phyloP scores from a whole-genome alignment of 805 yeast species.

The Myxozyma nipponensis region DNA sequence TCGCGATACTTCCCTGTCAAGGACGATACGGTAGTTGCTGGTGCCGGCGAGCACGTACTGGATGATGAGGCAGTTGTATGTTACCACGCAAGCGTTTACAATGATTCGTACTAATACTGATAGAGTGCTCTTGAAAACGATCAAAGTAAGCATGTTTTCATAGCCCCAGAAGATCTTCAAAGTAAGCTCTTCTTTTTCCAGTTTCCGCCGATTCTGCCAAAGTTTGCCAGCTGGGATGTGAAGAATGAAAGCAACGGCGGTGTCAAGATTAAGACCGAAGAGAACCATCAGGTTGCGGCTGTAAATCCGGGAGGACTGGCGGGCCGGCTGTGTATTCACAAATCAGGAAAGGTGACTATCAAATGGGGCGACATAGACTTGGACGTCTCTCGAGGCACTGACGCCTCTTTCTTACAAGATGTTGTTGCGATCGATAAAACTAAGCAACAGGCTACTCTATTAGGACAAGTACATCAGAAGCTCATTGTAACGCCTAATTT shows the following conservation, averaged over 20 bases:
- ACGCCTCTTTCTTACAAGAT: constrained; percentile 68
- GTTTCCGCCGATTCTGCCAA: constrained; percentile 47
- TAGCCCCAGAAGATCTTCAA: constrained; percentile 24
- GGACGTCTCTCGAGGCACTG: constrained; percentile 70
- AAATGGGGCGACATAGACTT: constrained; percentile 64
- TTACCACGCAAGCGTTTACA: background rate
- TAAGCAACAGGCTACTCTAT: constrained; percentile 42
- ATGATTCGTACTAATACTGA: background rate
- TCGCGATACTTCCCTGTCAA: constrained; percentile 22
- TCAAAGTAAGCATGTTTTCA: constrained; percentile 8
- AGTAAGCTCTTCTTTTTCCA: constrained; percentile 43
- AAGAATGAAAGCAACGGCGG: constrained; percentile 22
- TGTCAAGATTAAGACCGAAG: constrained; percentile 5
- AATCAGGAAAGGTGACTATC: constrained; percentile 77
- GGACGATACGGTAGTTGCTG: constrained; percentile 7
- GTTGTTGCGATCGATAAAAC: constrained; percentile 53
- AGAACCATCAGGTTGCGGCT: background rate
- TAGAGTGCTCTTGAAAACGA: constrained; percentile 1
- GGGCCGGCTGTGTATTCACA: constrained; percentile 72
- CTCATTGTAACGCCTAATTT: constrained; percentile 55
- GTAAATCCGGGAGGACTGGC: constrained; percentile 51
- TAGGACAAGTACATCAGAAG: constrained; percentile 57
- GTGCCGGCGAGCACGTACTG: constrained; percentile 9
- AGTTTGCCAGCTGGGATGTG: constrained; percentile 31
- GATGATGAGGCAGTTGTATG: constrained; percentile 11